Evolutionary conservation across 208 protist species (phyloP).

Genomic region (Leishmania major): DNA sequence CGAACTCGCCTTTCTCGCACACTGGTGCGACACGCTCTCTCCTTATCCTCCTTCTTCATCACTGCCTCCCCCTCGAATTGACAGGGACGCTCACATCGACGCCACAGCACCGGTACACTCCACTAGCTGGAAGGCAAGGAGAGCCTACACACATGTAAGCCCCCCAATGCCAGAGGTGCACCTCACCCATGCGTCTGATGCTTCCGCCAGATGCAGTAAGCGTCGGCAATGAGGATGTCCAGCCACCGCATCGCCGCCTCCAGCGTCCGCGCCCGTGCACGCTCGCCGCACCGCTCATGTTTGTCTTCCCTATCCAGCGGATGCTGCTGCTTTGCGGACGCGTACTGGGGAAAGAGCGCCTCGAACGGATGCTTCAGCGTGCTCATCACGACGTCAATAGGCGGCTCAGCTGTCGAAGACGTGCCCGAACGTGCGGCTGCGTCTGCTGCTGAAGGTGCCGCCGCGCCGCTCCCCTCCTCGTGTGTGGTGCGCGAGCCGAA

Average conservation of each 20-base stretch:
- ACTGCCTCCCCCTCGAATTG: not conserved
- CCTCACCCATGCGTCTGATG: constrained; percentile 1
- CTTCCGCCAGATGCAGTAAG: constrained; percentile 55
- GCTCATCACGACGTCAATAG: constrained; percentile 31
- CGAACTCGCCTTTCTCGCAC: too few species aligned
- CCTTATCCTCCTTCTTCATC: not conserved
- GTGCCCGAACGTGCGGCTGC: not conserved
- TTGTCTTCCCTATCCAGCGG: not conserved
- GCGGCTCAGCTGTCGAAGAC: not conserved
- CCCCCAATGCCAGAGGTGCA: not conserved
- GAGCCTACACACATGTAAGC: not conserved
- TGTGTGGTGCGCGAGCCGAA: constrained; percentile 13
- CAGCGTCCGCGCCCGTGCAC: not conserved
- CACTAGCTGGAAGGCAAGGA: not conserved
- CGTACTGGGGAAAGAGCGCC: constrained; percentile 24
- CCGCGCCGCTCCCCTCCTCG: not conserved
- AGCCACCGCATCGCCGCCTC: constrained; percentile 49
- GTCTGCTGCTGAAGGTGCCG: not conserved
- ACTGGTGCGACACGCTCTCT: not conserved
- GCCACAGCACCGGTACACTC: not conserved
- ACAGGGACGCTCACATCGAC: not conserved
- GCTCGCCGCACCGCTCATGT: not conserved
- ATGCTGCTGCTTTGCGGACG: constrained; percentile 2
- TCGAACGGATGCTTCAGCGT: constrained; percentile 28
- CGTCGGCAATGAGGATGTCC: constrained; percentile 58